Evolutionary conservation across 2,329 filamentous ascomycete genomes (phyloP), one percentile per base, ranked within the genome.

Genomic region (Stagonosporopsis vannaccii): DNA sequence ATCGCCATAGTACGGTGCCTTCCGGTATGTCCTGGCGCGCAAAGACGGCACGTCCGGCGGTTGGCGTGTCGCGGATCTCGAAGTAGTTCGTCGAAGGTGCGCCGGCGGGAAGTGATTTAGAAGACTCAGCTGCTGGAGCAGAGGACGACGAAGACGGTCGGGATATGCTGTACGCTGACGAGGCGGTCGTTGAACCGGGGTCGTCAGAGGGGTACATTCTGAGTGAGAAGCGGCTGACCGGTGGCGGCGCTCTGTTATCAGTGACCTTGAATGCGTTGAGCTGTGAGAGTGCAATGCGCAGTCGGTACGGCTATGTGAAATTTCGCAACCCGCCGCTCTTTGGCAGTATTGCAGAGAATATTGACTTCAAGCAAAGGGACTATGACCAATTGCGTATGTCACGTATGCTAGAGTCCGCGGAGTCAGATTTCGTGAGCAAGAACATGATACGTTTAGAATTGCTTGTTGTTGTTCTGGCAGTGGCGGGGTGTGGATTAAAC

Each of bases 41-140:
- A 55, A 81, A 77, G 45, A 81, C 76, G 35, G 78, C 80, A 50
- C 80, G 75, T 26, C 80, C 80, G 32, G 77, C 74, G 55, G 69
- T 69, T 6, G 73, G 69, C 8, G 79, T 81, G n/a, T 75, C 60
- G 52, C 68, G 73, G 37, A 81, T 70, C 15, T 69, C 62, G 65
- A 79, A 79, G 20, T 72, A 57, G 0, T 55, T 25, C 0, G 70
- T 75, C 12, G 44, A 55, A 1, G 72, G 72, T 1, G 63, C 65
- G 17, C 71, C 69, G 8, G 51, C 36, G 17, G 70, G 67, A 11
- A 63, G 52, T 6, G 58, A 56, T 46, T 51, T 58, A 17, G 43
- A 23, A 9, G 33, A 41, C 9, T 59, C 43, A 44, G 23, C 12
- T 3, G 50, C 41, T 11, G 46, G 59, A 11, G 59, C 57, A 17